Evolutionary conservation across 176 grass and related monocot genomes (phyloP).

Genomic region (Oryza glumipatula): DNA sequence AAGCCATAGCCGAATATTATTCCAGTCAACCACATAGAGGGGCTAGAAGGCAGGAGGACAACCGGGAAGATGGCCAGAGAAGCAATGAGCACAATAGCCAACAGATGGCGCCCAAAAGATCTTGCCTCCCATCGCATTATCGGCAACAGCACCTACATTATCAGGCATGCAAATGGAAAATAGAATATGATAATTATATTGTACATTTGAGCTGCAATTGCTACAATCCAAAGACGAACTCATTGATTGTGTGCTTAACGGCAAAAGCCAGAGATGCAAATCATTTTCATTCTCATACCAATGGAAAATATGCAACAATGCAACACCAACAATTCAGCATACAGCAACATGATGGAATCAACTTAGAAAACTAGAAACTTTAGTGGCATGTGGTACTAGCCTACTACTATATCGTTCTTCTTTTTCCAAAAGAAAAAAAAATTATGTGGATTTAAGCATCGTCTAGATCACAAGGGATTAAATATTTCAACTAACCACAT

Average conservation of each 20-base stretch:
- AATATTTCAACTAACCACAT: neutral
- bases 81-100: slow-evolving; percentile 69
- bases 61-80: slow-evolving; percentile 82
- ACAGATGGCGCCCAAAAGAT: slow-evolving; percentile 66
- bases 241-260: neutral
- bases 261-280: neutral
- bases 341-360: neutral
- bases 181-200: neutral
- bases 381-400: neutral
- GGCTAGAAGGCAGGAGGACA: slow-evolving; percentile 81
- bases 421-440: neutral
- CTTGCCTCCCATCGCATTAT: slow-evolving; percentile 94
- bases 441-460: neutral
- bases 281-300: neutral
- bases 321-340: no score
- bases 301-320: neutral
- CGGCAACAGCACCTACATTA: slow-evolving; percentile 74
- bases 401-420: neutral
- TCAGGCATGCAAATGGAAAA: neutral
- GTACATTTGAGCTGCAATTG: neutral
- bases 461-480: neutral
- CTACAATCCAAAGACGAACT: neutral
- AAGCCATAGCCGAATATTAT: slow-evolving; percentile 95
- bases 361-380: neutral
- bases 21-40: slow-evolving; percentile 88